phyloP scores from a whole-genome alignment of 2,329 filamentous ascomycete genomes.

The Stemphylium lycopersici region DNA sequence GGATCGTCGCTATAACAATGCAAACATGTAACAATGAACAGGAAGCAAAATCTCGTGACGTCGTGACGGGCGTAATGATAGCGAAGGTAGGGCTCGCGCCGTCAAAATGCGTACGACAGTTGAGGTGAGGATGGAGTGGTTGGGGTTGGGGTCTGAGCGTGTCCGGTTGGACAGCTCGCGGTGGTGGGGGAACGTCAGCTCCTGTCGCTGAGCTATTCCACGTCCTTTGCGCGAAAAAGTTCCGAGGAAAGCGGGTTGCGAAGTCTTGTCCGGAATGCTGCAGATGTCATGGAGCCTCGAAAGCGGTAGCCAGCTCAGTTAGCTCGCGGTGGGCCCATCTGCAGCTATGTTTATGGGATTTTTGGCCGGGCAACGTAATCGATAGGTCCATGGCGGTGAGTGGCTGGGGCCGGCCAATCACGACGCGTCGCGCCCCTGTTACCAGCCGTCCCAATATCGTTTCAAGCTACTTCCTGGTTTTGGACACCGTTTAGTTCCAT shows the following conservation, averaged over 20 bases:
- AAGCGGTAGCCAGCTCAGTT: conserved; percentile 32
- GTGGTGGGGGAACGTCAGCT: conserved; percentile 30
- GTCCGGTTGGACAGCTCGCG: conserved; percentile 43
- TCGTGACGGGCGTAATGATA: conserved; percentile 37
- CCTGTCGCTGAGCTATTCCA: conserved; percentile 28
- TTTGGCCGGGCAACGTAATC: conserved; percentile 35
- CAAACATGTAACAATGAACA: conserved; percentile 15
- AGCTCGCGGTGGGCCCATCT: conserved; percentile 27
- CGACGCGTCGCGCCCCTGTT: conserved; percentile 8
- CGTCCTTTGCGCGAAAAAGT: conserved; percentile 9
- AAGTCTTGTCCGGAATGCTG: conserved; percentile 2
- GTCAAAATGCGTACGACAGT: conserved; percentile 29
- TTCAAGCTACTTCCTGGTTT: conserved; percentile 11
- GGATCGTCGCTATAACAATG: conserved; percentile 14
- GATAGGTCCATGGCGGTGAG: conserved; percentile 32
- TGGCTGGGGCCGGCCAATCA: conserved; percentile 25
- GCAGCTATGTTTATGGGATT: conserved; percentile 25
- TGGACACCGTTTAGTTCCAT: conserved; percentile 1
- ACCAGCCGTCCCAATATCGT: conserved; percentile 21
- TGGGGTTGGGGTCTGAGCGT: conserved; percentile 30
- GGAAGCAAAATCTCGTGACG: conserved; percentile 34
- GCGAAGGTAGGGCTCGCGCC: conserved; percentile 18
- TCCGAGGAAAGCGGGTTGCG: conserved; percentile 9
- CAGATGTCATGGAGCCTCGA: conserved; percentile 25
- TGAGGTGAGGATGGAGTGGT: conserved; percentile 22